Evolutionary conservation across 768 basidiomycete species (phyloP).

Genomic region (Calocera viscosa): DNA sequence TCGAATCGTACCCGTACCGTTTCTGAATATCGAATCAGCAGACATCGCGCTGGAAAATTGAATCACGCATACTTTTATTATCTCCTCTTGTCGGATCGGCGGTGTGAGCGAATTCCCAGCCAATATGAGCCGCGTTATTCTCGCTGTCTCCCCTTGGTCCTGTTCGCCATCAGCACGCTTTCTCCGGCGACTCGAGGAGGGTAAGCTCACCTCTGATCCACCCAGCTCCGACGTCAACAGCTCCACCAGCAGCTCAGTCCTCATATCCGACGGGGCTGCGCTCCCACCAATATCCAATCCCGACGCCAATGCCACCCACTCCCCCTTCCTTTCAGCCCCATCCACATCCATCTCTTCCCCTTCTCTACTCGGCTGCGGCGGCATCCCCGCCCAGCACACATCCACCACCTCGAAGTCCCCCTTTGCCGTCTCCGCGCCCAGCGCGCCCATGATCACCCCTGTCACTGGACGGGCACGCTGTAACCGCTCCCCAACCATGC

Average conservation of each 20-base stretch:
- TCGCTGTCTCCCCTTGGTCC: constrained; percentile 52
- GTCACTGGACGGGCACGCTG: constrained; percentile 60
- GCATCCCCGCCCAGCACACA: constrained; percentile 70
- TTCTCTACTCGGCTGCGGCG: constrained; percentile 38
- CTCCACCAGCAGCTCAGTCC: constrained; percentile 78
- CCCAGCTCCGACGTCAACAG: constrained; percentile 77
- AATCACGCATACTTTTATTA: constrained; percentile 15
- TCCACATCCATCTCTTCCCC: constrained; percentile 55
- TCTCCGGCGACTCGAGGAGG: background rate
- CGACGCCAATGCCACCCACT: constrained; percentile 77
- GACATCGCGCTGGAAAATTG: background rate
- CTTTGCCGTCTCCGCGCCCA: constrained; percentile 76
- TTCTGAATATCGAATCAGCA: constrained; percentile 32
- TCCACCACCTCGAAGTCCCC: constrained; percentile 95
- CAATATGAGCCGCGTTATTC: constrained; percentile 74
- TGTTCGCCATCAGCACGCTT: constrained; percentile 15
- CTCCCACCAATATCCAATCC: constrained; percentile 67
- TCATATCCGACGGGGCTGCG: constrained; percentile 50
- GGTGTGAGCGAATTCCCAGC: constrained; percentile 75
- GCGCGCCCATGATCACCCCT: constrained; percentile 76
- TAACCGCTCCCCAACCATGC: constrained; percentile 66
- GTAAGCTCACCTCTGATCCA: constrained; percentile 32
- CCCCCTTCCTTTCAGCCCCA: constrained; percentile 37
- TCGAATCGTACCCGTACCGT: constrained; percentile 51
- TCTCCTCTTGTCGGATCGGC: constrained; percentile 31